Evolutionary conservation across 257 asterid species (phyloP).

Genomic region (Solanum sejunctum): DNA sequence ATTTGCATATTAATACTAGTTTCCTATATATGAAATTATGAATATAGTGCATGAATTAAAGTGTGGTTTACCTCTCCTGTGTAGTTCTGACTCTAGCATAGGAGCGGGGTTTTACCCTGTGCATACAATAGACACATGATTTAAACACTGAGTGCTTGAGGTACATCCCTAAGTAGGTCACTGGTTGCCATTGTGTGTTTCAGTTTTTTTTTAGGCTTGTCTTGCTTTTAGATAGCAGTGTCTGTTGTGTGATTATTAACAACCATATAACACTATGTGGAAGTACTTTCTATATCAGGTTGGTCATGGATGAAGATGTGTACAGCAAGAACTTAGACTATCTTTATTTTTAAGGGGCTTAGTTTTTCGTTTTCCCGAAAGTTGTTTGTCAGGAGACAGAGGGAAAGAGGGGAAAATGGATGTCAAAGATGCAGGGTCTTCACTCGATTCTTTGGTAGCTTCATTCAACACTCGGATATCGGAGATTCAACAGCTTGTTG

Average conservation of each 20-base stretch:
- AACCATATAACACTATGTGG: neutral
- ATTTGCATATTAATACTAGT: neutral
- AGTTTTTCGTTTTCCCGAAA: neutral
- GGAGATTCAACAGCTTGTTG: conserved; percentile 75
- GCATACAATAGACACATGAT: no score
- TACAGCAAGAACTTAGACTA: neutral
- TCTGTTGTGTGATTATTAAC: neutral
- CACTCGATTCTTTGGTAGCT: conserved; percentile 61
- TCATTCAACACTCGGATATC: conserved; percentile 76
- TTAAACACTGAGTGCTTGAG: neutral
- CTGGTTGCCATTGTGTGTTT: no score
- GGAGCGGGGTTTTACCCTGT: no score
- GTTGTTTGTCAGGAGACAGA: neutral
- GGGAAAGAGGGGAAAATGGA: conserved; percentile 29
- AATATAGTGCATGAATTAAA: neutral
- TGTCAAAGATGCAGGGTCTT: conserved; percentile 60
- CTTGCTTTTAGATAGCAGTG: neutral
- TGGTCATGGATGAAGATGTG: neutral
- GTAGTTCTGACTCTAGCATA: no score
- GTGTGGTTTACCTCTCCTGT: no score
- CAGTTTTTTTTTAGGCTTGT: neutral
- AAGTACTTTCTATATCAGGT: neutral
- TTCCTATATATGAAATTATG: neutral
- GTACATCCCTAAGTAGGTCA: no score
- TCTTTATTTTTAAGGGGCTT: neutral